Evolutionary conservation across 2,329 filamentous ascomycete species (phyloP).

Genomic region (Graphilbum fragrans): DNA sequence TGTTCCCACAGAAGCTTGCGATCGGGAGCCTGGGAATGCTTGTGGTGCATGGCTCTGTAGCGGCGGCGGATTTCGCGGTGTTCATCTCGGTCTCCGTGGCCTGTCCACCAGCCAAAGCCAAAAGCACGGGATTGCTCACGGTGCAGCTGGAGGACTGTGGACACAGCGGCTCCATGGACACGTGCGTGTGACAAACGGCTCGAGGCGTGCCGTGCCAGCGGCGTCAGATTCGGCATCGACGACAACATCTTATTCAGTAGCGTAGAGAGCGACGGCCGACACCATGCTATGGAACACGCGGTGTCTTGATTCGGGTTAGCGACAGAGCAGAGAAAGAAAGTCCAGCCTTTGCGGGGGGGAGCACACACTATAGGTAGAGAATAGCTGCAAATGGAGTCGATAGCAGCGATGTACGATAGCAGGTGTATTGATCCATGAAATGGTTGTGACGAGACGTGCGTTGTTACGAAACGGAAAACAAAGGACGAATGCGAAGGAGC

Average conservation of each 20-base stretch:
- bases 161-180: slow-evolving; percentile 4
- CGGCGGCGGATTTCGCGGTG: slow-evolving; percentile 31
- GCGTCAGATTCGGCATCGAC: slow-evolving; percentile 5
- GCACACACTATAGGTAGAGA: too few species aligned
- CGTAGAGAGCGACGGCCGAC: background rate
- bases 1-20: slow-evolving; percentile 35
- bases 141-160: slow-evolving; percentile 13
- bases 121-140: slow-evolving; percentile 32
- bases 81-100: slow-evolving; percentile 26
- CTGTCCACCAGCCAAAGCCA: slow-evolving; percentile 35
- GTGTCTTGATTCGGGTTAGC: too few species aligned
- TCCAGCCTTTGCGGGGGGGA: too few species aligned
- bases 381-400: too few species aligned
- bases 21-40: slow-evolving; percentile 31
- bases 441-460: too few species aligned
- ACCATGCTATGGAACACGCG: background rate
- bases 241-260: slow-evolving; percentile 9
- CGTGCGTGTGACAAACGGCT: slow-evolving; percentile 3
- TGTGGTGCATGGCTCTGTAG: slow-evolving; percentile 28
- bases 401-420: too few species aligned
- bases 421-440: too few species aligned
- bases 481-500: too few species aligned
- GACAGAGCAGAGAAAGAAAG: too few species aligned
- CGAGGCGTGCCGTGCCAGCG: slow-evolving; percentile 5
- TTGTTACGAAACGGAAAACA: too few species aligned